Percentiles rank a stretch among this genome's conserved stretches.
Evolutionary conservation across 75 land plant genomes (phyloP).

Genomic region (Selaginella moellendorffii): DNA sequence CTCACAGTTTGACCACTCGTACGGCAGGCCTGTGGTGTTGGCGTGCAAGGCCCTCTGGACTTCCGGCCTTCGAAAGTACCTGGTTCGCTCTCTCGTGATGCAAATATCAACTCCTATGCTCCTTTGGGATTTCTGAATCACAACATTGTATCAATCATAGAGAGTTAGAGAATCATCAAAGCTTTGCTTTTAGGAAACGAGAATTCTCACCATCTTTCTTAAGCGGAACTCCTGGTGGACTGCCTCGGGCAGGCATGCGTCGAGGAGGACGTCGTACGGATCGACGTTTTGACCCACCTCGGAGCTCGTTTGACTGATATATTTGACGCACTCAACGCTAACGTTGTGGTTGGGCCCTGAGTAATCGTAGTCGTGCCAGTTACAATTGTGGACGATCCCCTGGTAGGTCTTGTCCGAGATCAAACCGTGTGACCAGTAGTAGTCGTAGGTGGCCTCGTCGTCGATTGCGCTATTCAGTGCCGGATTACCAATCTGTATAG

Average conservation of each 20-base stretch:
- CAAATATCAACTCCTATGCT: background rate
- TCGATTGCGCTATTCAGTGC: background rate
- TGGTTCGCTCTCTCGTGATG: background rate
- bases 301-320: background rate
- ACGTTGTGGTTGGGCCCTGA: too few relatives aligned
- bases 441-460: background rate
- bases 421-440: background rate
- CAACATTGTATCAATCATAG: too few relatives aligned
- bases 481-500: background rate
- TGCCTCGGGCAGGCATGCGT: conserved; percentile 12
- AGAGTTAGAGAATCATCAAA: too few relatives aligned
- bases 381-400: background rate
- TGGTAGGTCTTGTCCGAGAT: background rate
- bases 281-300: background rate
- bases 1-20: background rate
- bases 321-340: background rate
- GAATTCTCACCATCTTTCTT: background rate
- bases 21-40: background rate
- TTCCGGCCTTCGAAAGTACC: background rate
- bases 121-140: background rate
- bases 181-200: too few relatives aligned
- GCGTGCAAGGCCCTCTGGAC: background rate
- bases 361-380: background rate
- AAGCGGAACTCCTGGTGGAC: conserved; percentile 16
- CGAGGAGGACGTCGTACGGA: conserved; percentile 21